Base-by-base conservation (phyloP, 1,284 basidiomycete species). In the Grifola frondosa region DNA sequence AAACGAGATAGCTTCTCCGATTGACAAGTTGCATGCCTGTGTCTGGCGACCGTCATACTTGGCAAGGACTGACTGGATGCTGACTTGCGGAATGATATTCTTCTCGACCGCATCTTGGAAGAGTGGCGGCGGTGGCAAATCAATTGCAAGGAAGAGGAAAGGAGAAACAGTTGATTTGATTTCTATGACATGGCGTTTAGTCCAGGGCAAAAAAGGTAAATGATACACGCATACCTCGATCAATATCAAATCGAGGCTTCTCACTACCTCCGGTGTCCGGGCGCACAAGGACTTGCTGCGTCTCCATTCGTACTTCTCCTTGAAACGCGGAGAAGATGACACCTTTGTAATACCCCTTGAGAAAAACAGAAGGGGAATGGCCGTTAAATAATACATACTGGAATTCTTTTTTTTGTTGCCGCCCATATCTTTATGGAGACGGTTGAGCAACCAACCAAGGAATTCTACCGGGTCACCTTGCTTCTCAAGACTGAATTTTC, bases 31-130 rank as follows among this genome's bases (percentile, higher is more conserved):
- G 3, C 31, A 17, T 40, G 86, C 91, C 74, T 94, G 90, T 12
- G 92, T 90, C 7, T 87, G 89, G 56, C 71, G 74, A 22, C 97
- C 97, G 64, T 99, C 93, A 67, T 96, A 99, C 69, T 99, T 99
- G 32, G 89, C 80, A n/a, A 99, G 77, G 9, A 99, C 84, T 12
- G 87, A 82, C 36, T 93, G 83, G 47, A 99, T 84, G 35, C 87
- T 88, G 33, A 97, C 91, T 75, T 99, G 97, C 15, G 97, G 97
- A 48, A 99, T 97, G 64, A 98, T 98, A 63, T 98, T 97, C 69
- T 97, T 97, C 69, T 96, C 91, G 35, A 95, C 80, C 13, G 85
- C 70, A 62, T 97, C 95, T 68, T 97, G 96, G 68, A 99, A 98
- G 30, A 99, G 73, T 2, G 97, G 97, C 15, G 94, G 93, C 0